phyloP scores from a whole-genome alignment of 2,329 filamentous ascomycete species.

The Ophiostoma tasmaniense region DNA sequence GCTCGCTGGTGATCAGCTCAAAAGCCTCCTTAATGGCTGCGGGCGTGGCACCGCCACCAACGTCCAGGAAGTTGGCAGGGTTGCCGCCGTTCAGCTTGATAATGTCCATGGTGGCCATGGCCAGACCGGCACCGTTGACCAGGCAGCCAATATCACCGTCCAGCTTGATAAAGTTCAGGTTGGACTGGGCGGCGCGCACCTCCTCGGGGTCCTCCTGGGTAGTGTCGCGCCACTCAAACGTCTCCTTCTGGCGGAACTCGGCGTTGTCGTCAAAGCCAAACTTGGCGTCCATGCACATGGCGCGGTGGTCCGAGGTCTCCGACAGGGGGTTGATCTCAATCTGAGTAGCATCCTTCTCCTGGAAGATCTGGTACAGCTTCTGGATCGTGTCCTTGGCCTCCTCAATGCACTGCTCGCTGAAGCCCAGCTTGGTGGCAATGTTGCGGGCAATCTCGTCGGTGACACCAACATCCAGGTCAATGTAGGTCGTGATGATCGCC shows the following conservation, averaged over 20 bases:
- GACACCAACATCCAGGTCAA: constrained; percentile 90
- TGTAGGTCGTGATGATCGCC: constrained; percentile 86
- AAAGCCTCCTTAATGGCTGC: constrained; percentile 96
- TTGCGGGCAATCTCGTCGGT: constrained; percentile 89
- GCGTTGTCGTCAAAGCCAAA: constrained; percentile 98
- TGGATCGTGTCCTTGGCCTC: constrained; percentile 94
- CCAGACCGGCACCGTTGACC: constrained; percentile 96
- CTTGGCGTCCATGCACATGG: constrained; percentile 99
- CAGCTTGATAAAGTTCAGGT: constrained; percentile 99
- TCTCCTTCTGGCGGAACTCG: constrained; percentile 93
- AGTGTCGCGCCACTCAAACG: constrained; percentile 88
- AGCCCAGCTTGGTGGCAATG: constrained; percentile 87
- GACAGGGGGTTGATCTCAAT: constrained; percentile 99
- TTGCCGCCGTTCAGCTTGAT: constrained; percentile 98
- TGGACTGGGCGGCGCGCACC: constrained; percentile 88
- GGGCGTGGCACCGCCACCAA: constrained; percentile 93
- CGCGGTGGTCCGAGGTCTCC: constrained; percentile 96
- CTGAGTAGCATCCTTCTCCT: constrained; percentile 96
- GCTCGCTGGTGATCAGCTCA: constrained; percentile 95
- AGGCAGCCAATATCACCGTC: constrained; percentile 98
- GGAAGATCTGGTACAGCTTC: constrained; percentile 98
- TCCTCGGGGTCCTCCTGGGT: constrained; percentile 96
- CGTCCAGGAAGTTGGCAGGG: constrained; percentile 98
- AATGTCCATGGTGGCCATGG: constrained; percentile 99
- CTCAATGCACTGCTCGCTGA: constrained; percentile 95